Evolutionary conservation across 371 early-diverging fungal genomes (phyloP).

Genomic region (Chytridiales sp.): DNA sequence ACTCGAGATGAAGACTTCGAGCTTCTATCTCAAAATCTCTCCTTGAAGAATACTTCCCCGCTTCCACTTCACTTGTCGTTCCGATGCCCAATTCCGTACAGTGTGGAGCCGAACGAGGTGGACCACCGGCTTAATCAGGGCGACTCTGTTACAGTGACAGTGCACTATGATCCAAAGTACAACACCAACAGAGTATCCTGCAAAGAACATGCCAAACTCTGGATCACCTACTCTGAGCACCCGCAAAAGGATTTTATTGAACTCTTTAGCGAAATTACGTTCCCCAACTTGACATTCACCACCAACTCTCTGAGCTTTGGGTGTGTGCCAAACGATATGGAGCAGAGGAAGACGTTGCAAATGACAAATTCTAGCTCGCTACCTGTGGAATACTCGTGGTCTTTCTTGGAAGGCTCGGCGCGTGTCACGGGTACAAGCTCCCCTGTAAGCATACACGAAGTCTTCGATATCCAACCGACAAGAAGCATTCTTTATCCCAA

Average conservation of each 20-base stretch:
- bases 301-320: constrained; percentile 42
- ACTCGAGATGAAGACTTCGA: constrained; percentile 38
- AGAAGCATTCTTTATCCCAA: constrained; percentile 45
- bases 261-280: constrained; percentile 43
- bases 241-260: constrained; percentile 54
- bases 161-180: constrained; percentile 40
- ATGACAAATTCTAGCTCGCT: constrained; percentile 46
- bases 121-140: constrained; percentile 35
- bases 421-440: not conserved
- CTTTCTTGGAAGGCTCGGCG: constrained; percentile 32
- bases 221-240: constrained; percentile 51
- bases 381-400: constrained; percentile 51
- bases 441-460: constrained; percentile 20
- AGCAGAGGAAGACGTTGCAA: constrained; percentile 36
- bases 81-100: constrained; percentile 44
- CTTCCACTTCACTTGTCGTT: constrained; percentile 44
- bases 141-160: constrained; percentile 29
- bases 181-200: constrained; percentile 44
- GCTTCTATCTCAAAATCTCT: constrained; percentile 35
- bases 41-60: constrained; percentile 44
- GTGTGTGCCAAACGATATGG: constrained; percentile 43
- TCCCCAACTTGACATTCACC: constrained; percentile 51
- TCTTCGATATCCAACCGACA: constrained; percentile 51
- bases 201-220: constrained; percentile 44
- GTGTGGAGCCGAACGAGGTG: constrained; percentile 22